phyloP scores from a whole-genome alignment of 352 stramenopile genomes.

The Globisporangium mamillatum region DNA sequence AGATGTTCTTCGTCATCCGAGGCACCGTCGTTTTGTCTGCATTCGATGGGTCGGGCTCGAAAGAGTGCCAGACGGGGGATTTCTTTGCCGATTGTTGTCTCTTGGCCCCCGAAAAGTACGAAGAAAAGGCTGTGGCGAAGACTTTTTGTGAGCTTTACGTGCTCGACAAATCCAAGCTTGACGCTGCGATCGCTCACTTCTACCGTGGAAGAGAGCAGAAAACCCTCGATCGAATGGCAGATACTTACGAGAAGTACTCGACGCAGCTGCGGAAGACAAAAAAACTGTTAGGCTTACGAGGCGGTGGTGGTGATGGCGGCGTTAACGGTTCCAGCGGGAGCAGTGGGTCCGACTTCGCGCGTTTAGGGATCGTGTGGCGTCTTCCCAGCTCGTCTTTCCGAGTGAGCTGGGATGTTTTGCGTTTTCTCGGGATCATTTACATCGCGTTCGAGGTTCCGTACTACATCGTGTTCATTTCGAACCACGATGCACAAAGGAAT shows the following conservation, averaged over 20 bases:
- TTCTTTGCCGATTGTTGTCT: conserved; percentile 71
- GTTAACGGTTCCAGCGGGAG: conserved; percentile 1
- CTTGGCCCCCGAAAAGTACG: conserved; percentile 48
- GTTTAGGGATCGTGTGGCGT: conserved; percentile 26
- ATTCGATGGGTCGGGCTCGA: conserved; percentile 43
- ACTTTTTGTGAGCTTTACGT: conserved; percentile 85
- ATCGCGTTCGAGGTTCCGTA: conserved; percentile 72
- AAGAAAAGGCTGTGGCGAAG: conserved; percentile 70
- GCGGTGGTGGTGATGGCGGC: conserved; percentile 19
- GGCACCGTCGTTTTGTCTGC: conserved; percentile 46
- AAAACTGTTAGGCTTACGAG: conserved; percentile 58
- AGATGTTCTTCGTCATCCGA: conserved; percentile 76
- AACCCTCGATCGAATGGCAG: conserved; percentile 33
- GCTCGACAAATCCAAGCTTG: conserved; percentile 59
- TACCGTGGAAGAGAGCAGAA: conserved; percentile 36
- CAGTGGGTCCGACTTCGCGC: conserved; percentile 11
- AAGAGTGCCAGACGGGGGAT: conserved; percentile 61
- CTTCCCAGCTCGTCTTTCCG: conserved; percentile 53
- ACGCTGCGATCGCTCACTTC: conserved; percentile 50
- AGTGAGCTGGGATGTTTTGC: conserved; percentile 44
- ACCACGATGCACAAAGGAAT: conserved; percentile 40
- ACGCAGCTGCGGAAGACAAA: conserved; percentile 74
- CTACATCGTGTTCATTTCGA: conserved; percentile 62
- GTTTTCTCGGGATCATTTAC: conserved; percentile 43
- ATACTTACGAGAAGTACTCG: conserved; percentile 50